phyloP scores from a whole-genome alignment of 805 yeast species.

The Priceomyces haplophilus region DNA sequence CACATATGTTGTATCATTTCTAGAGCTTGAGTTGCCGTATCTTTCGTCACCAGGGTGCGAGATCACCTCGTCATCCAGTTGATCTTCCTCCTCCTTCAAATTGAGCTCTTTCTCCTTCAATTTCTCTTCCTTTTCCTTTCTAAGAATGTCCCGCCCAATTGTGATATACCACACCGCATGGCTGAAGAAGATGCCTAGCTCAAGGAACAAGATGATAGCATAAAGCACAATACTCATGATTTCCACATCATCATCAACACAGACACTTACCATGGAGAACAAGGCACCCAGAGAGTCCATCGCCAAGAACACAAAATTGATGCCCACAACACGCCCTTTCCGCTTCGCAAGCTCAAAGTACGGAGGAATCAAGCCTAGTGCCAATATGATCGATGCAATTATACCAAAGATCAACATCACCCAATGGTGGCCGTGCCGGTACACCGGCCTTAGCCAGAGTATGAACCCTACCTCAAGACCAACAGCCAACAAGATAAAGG shows the following conservation, averaged over 20 bases:
- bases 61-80: neutral
- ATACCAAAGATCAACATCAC: slow-evolving; percentile 80
- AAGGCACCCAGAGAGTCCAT: slow-evolving; percentile 81
- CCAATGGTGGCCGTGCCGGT: slow-evolving; percentile 56
- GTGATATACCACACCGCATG: slow-evolving; percentile 66
- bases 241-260: slow-evolving; percentile 56
- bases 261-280: slow-evolving; percentile 60
- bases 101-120: neutral
- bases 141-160: slow-evolving; percentile 21
- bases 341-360: slow-evolving; percentile 80
- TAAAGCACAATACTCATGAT: slow-evolving; percentile 78
- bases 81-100: neutral
- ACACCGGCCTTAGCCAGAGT: slow-evolving; percentile 60
- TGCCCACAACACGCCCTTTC: slow-evolving; percentile 82
- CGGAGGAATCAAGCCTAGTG: slow-evolving; percentile 81
- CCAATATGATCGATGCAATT: slow-evolving; percentile 71
- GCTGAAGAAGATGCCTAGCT: slow-evolving; percentile 69
- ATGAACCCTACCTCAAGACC: slow-evolving; percentile 72
- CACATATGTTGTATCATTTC: too few species aligned
- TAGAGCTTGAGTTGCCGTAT: too few species aligned
- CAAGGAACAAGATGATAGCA: slow-evolving; percentile 67
- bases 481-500: slow-evolving; percentile 43
- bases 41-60: too few species aligned
- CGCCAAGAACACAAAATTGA: slow-evolving; percentile 73
- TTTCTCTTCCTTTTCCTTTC: slow-evolving; percentile 22